Conservation (phyloP, 2,329 filamentous ascomycete species). For the Colletotrichum scovillei region DNA sequence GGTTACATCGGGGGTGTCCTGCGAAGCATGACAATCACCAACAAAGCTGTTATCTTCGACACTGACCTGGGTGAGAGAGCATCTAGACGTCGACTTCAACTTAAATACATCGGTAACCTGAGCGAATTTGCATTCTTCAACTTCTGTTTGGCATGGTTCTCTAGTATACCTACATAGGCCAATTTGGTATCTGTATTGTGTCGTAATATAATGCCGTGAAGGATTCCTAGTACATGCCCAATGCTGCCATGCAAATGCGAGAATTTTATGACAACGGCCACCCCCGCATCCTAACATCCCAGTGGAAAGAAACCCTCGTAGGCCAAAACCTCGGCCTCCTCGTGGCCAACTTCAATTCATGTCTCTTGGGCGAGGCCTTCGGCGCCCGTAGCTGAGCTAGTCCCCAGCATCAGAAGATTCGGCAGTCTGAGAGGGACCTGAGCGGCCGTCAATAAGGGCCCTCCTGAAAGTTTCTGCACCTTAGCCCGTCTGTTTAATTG, state of each 20-base stretch:
- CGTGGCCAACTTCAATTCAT: not conserved
- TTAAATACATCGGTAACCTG: too few species aligned
- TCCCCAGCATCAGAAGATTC: conserved; percentile 36
- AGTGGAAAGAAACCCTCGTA: not conserved
- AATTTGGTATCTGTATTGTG: conserved; percentile 32
- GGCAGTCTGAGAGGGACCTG: conserved; percentile 38
- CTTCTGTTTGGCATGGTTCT: conserved; percentile 11
- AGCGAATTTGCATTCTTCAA: not conserved
- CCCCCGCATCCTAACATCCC: not conserved
- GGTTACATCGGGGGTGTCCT: too few species aligned
- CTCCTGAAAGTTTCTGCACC: conserved; percentile 32
- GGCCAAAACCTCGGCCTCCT: not conserved
- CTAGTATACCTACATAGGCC: conserved; percentile 24
- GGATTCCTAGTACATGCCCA: conserved; percentile 10
- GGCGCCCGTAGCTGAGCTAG: conserved; percentile 19
- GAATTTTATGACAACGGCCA: not conserved
- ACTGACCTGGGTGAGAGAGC: too few species aligned
- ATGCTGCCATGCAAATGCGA: conserved; percentile 27
- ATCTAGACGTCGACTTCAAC: too few species aligned
- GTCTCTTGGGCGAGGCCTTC: not conserved
- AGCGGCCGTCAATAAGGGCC: conserved; percentile 36
- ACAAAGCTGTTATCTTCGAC: not conserved
- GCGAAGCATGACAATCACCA: not conserved
- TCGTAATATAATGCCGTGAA: conserved; percentile 20
- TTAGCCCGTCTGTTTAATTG: conserved; percentile 38